Base-by-base conservation (phyloP, 495 filamentous ascomycete species). In the Hypoxylon lenormandii region DNA sequence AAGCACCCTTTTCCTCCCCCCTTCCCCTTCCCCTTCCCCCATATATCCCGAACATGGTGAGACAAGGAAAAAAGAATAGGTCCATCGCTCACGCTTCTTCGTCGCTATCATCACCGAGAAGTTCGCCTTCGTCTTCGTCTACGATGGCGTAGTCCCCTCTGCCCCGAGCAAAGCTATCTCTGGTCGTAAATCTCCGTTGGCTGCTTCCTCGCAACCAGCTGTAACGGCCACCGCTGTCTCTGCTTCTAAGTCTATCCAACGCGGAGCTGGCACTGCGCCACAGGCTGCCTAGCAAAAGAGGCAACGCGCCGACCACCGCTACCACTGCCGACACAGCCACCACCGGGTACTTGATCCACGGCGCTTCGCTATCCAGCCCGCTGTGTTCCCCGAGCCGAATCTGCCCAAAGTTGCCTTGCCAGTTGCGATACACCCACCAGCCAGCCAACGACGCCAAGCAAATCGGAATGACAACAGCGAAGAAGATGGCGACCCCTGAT, bases 31-130 rank as follows among this genome's bases (percentile, higher is more conserved):
- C n/a, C n/a, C n/a, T n/a, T n/a, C n/a, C n/a, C n/a, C n/a, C n/a
- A n/a, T n/a, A n/a, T n/a, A n/a, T n/a, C 7, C 30, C 12, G 28
- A 4, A 52, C 0, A 23, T 22, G 12, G 16, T 13, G 21, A 49
- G 8, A 43, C n/a, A n/a, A 18, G 18, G 16, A 22, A 47, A 33
- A 33, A 12, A 4, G 3, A 13, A 40, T 48, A 43, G 56, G 28
- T 28, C 46, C 62, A 15, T 53, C 47, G 15, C 42, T 80, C 80
- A 91, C 49, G 88, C 86, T 63, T 97, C 94, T 73, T 97, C 95
- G 48, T 96, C 95, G 62, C 95, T 96, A 51, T 96, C 95, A 62
- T 92, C 91, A 0, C 94, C 94, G 21, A 98, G 81, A 73, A 97
- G 79, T 79, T 97, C 93, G 59, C 94, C 94, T 79, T 97, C 95